Percentiles rank a stretch among this genome's conserved stretches.
These are phyloP conservation scores for Aspergillus pseudonomiae DNA, from an alignment of 2,329 filamentous ascomycete genomes.

Conservation along the genomic window DNA sequence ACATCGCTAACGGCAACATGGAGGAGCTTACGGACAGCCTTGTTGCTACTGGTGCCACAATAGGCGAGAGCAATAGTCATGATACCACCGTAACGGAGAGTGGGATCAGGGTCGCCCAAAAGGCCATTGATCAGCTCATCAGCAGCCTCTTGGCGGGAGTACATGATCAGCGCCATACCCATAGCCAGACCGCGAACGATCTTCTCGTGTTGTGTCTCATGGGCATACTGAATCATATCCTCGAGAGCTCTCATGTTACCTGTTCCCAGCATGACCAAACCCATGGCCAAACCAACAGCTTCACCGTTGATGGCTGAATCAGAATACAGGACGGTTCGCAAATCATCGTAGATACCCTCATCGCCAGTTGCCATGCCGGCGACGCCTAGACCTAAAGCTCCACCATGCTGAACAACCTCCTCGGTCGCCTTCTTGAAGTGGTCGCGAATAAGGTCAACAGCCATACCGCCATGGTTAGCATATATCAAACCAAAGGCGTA, in stretches of 20 bases:
- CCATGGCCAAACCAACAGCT: constrained; percentile 93
- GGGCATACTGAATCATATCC: constrained; percentile 96
- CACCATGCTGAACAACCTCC: constrained; percentile 95
- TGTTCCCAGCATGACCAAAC: constrained; percentile 97
- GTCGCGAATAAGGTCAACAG: constrained; percentile 55
- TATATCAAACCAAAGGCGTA: constrained; percentile 97
- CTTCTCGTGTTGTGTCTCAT: constrained; percentile 98
- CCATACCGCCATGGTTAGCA: constrained; percentile 93
- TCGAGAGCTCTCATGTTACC: constrained; percentile 91
- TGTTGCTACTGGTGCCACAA: constrained; percentile 96
- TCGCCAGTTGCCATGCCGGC: constrained; percentile 97
- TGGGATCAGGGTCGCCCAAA: constrained; percentile 89
- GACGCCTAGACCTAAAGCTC: constrained; percentile 90
- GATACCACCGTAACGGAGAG: constrained; percentile 93
- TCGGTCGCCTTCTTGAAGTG: constrained; percentile 54
- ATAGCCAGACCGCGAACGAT: constrained; percentile 94
- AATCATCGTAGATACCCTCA: constrained; percentile 85
- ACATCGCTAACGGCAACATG: constrained; percentile 98
- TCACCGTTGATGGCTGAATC: constrained; percentile 97
- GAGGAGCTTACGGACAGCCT: constrained; percentile 92
- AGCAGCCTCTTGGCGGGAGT: constrained; percentile 88
- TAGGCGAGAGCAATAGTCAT: constrained; percentile 98
- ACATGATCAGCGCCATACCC: constrained; percentile 99
- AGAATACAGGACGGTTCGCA: constrained; percentile 84
- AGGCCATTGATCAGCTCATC: constrained; percentile 94